Base-by-base conservation (phyloP, 2,329 filamentous ascomycete genomes). In the Pseudogymnoascus sp. region DNA sequence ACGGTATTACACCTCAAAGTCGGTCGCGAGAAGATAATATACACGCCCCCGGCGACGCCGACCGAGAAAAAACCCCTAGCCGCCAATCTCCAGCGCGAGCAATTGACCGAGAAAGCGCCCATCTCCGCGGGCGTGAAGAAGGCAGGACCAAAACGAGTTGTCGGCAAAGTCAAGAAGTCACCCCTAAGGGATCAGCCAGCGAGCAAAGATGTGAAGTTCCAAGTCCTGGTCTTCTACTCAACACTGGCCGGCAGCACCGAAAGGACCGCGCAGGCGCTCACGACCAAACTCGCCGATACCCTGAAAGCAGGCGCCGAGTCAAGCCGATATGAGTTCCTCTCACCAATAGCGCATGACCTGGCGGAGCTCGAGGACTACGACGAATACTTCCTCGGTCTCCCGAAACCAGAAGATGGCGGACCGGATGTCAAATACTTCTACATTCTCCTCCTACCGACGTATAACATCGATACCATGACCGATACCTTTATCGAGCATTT, bases 391-490 rank as follows among this genome's bases (percentile, higher is more conserved):
- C 86, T 96, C 64, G 83, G 82, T 2, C 84, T 87, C 0, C 91
- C 93, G 0, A 89, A 89, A 72, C 72, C 78, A 4, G 73, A 77
- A 26, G 73, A 78, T 1, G 75, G 80, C n/a, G 76, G 75, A 13
- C 70, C 72, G 5, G 72, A 72, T 21, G 76, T 77, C 2, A 85
- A 87, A 65, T 84, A 88, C 69, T 87, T 97, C 69, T 99, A 97
- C 75, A 80, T 96, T 40, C 81, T 97, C 62, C 77, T 97, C 38
- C 76, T 97, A 3, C 95, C 93, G 0, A 93, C 90, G 67, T 97
- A 97, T 79, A 96, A 97, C 72, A 96, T 97, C 71, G 93, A 97
- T 71, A 93, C 90, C 7, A 89, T 96, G 68, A 85, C 96, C 68
- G 89, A 93, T 71, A 93, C 86, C 15, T 93, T 97, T 73, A 79